phyloP scores from a whole-genome alignment of 306 rosid genomes.

The Elaeagnus macrophylla region DNA sequence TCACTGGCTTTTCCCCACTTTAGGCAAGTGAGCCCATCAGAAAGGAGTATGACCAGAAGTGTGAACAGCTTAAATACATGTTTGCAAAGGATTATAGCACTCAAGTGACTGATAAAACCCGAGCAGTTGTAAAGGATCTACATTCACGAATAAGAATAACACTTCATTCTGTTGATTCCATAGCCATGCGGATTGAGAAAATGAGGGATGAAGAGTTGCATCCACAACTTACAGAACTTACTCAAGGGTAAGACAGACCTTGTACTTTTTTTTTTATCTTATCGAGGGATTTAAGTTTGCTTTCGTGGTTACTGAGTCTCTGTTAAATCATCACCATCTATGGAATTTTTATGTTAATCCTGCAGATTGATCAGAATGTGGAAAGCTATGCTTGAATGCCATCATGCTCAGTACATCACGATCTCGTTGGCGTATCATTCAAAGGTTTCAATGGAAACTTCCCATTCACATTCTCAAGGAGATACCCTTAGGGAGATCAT shows the following conservation, averaged over 20 bases:
- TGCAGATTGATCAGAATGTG: constrained; percentile 85
- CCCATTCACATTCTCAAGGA: constrained; percentile 36
- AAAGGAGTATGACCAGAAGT: constrained; percentile 77
- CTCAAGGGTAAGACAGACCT: constrained; percentile 51
- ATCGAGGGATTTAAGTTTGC: too few species aligned
- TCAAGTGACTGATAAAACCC: constrained; percentile 79
- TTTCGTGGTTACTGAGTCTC: too few species aligned
- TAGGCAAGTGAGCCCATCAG: constrained; percentile 82
- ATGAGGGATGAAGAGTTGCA: constrained; percentile 92
- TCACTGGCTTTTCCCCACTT: background rate
- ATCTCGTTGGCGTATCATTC: constrained; percentile 96
- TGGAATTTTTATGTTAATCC: background rate
- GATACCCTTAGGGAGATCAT: constrained; percentile 44
- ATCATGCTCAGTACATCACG: constrained; percentile 93
- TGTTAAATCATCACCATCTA: background rate
- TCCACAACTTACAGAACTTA: constrained; percentile 73
- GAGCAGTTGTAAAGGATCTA: constrained; percentile 79
- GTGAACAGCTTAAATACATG: constrained; percentile 70
- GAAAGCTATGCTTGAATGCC: constrained; percentile 98
- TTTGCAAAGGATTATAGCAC: constrained; percentile 76
- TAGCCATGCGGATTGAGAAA: constrained; percentile 76
- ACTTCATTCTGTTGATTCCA: constrained; percentile 75
- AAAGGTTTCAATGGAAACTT: constrained; percentile 36
- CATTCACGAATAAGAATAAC: constrained; percentile 81
- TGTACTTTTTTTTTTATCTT: background rate